Evolutionary conservation across 208 protist genomes (phyloP), one percentile per base, ranked within the genome.

Genomic region (Jaenimonas drosophilae): DNA sequence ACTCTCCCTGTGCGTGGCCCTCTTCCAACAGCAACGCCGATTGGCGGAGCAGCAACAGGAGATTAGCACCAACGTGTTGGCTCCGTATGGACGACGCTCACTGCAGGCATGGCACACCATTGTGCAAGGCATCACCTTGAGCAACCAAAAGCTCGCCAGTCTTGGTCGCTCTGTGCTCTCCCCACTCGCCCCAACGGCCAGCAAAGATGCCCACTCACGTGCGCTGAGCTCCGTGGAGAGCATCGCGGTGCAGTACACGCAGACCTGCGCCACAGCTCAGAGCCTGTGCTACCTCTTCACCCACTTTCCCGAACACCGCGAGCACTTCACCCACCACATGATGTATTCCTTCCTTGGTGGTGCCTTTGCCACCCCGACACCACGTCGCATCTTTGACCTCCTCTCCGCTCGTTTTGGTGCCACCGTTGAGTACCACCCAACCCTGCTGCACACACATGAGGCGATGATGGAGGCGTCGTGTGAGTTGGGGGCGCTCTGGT

Each of bases 231-330:
- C 66, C 2, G 43, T 67, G 12, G 80, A 89, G 60, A 64, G 59
- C 24, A 76, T 89, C 25, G 57, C 80, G 20, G 48, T 80, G 25
- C 80, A 89, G 63, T 85, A 70, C 60, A 49, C 36, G 43, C 85
- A 73, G 51, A 65, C 70, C 0, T 65, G 58, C 19, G 45, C 68
- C 1, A 24, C 69, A n/a, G 20, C 49, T 4, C 54, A 36, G 21
- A 52, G 47, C 24, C 37, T 75, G 19, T 16, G 48, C 9, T 48
- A 38, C 29, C 54, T 73, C 12, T 23, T 67, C 32, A 11, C 28
- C 5, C 20, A 32, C n/a, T 21, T 50, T 54, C 32, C 55, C 23
- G 44, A 53, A 32, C 21, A 59, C 26, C 23, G 27, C 14, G 24
- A 28, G 6, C 12, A 48, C 25, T 52, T 70, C 23, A 23, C 39